Evolutionary conservation across 179 eudicot genomes (phyloP).

Genomic region (Beta lomatogona): DNA sequence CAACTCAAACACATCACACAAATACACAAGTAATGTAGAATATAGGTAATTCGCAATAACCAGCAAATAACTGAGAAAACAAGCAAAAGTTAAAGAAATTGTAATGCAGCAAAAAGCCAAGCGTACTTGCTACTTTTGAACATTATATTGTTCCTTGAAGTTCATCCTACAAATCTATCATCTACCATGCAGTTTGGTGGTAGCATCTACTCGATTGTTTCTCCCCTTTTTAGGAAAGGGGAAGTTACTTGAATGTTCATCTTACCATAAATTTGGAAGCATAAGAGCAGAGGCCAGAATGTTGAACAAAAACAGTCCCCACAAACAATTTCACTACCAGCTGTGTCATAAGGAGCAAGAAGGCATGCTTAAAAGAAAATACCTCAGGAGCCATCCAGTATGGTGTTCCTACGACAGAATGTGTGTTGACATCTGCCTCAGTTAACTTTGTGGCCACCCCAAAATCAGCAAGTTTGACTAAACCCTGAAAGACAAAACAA

Average conservation of each 20-base stretch:
- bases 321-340: slow-evolving; percentile 9
- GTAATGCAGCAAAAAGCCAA: slow-evolving; percentile 5
- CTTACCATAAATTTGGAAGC: not conserved
- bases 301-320: not conserved
- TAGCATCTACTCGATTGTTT: not conserved
- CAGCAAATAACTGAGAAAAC: slow-evolving; percentile 4
- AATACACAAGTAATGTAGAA: not conserved
- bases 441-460: slow-evolving; percentile 97
- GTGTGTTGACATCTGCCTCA: slow-evolving; percentile 97
- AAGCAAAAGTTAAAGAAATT: not conserved
- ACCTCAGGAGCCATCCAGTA: slow-evolving; percentile 99
- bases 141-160: not conserved
- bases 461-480: slow-evolving; percentile 98
- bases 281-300: slow-evolving; percentile 1
- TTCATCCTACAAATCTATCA: not conserved
- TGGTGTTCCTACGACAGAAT: slow-evolving; percentile 99
- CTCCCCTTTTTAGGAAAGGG: not conserved
- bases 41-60: not conserved
- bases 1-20: not conserved
- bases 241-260: not conserved
- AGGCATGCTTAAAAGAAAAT: slow-evolving; percentile 13
- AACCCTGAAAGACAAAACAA: slow-evolving; percentile 63
- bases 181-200: not conserved
- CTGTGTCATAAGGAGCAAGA: not conserved
- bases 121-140: not conserved